Evolutionary conservation across 768 basidiomycete genomes (phyloP), one percentile per base, ranked within the genome.

Genomic region (Russula sp.): DNA sequence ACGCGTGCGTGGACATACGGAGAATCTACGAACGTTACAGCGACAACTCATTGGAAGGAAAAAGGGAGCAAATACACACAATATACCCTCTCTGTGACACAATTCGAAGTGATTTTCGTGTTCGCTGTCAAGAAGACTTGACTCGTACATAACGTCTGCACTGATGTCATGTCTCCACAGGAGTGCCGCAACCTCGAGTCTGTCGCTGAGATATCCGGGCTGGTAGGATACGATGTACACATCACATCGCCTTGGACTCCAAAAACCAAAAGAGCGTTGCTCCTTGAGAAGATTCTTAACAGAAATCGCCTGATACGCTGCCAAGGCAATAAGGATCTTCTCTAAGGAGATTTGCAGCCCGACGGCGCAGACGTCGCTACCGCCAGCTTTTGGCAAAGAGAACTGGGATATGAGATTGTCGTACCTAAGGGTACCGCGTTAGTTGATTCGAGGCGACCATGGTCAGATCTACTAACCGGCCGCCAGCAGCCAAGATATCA

Each of bases 201-300:
- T 81, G 57, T 92, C 92, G 66, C 86, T 83, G 40, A 94, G 76
- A 70, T 86, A 81, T 11, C 92, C 91, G 9, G 84, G 78, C 65
- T 89, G 85, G 64, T 87, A 90, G 0, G 90, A 90, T 30, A 92
- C 84, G 14, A 94, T 80, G 67, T 93, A 94, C 13, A 94, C 92
- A 67, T 94, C 92, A 68, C 92, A 93, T 44, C 90, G 80, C 18
- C 91, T 81, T n/a, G 92, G 92, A 73, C 89, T 90, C 90, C 90
- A 94, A 71, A 85, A 90, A 0, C 92, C 92, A 65, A 92, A 94
- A 0, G 92, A 92, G 13, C 85, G 83, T 64, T 86, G 84, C 70
- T 92, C 89, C 72, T 88, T 92, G 58, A 91, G 77, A 6, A 91
- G 78, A 3, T 81, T 81, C 72, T 85, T 86, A 42, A 90, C 81